These are phyloP conservation scores for Coemansia sp. DNA, from an alignment of 192 early-diverging fungal species.

Conservation along the genomic window DNA sequence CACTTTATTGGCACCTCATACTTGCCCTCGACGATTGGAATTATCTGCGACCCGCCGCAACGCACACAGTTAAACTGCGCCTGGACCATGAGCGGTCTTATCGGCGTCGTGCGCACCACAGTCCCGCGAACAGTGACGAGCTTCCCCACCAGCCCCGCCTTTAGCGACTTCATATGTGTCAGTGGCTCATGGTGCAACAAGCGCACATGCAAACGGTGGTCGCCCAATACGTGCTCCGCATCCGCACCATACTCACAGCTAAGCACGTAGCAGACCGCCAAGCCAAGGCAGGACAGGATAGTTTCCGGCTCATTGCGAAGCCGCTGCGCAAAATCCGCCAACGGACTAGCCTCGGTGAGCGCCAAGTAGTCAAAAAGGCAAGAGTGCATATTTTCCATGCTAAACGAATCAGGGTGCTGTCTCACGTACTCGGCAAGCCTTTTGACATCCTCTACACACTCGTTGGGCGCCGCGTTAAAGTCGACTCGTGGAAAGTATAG, in stretches of 20 bases:
- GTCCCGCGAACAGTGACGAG: conserved; percentile 76
- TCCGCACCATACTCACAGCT: conserved; percentile 48
- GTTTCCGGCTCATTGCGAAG: conserved; percentile 42
- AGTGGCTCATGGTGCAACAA: conserved; percentile 57
- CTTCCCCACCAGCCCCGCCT: conserved; percentile 72
- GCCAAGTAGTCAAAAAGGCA: conserved; percentile 44
- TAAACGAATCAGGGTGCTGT: conserved; percentile 38
- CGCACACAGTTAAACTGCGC: conserved; percentile 66
- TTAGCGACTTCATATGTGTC: conserved; percentile 71
- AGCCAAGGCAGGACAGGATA: conserved; percentile 37
- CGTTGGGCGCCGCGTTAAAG: conserved; percentile 16
- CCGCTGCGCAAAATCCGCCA: conserved; percentile 40
- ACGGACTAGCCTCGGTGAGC: conserved; percentile 23
- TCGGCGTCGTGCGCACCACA: conserved; percentile 74
- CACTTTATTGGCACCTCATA: conserved; percentile 66
- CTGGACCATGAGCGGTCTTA: conserved; percentile 68
- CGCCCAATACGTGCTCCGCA: conserved; percentile 46
- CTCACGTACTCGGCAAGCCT: conserved; percentile 38
- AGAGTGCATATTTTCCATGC: conserved; percentile 42
- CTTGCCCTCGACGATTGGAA: conserved; percentile 68
- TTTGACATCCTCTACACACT: conserved; percentile 29
- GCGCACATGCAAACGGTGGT: conserved; percentile 52
- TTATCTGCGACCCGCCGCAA: conserved; percentile 61
- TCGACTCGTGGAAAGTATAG: conserved; percentile 51
- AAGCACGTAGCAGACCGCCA: conserved; percentile 51